Conservation (phyloP, 495 filamentous ascomycete genomes). For the Penicillium coprophilum region DNA sequence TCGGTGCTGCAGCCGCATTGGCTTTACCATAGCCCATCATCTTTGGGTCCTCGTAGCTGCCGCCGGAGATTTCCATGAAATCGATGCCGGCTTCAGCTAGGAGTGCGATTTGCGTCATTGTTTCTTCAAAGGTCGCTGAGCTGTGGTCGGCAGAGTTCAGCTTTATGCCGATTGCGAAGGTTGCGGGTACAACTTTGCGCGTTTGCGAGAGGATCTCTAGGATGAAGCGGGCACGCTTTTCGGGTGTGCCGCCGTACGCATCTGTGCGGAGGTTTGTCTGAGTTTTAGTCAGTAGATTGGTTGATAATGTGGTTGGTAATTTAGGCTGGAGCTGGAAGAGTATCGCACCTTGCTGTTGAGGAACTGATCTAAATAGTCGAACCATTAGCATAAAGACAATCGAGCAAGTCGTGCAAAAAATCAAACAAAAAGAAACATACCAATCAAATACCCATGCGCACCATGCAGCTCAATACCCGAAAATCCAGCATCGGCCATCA, state of each 20-base stretch:
- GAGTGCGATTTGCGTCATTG: constrained; percentile 52
- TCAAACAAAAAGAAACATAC: constrained; percentile 21
- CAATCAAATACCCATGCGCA: constrained; percentile 60
- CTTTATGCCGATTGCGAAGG: constrained; percentile 61
- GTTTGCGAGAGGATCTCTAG: constrained; percentile 46
- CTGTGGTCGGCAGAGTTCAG: constrained; percentile 60
- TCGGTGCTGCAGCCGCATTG: constrained; percentile 12
- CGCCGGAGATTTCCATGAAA: constrained; percentile 63
- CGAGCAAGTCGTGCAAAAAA: background rate
- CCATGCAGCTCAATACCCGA: constrained; percentile 57
- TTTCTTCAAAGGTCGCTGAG: constrained; percentile 45
- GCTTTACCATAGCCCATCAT: constrained; percentile 32
- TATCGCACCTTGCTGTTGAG: constrained; percentile 38
- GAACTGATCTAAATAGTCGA: constrained; percentile 38
- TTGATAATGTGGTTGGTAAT: background rate
- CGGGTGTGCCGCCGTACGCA: constrained; percentile 48
- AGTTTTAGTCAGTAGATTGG: constrained; percentile 3
- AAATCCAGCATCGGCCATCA: constrained; percentile 53
- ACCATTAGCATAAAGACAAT: constrained; percentile 10
- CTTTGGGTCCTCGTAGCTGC: constrained; percentile 54
- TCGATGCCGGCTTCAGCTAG: constrained; percentile 56
- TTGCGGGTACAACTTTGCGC: constrained; percentile 43
- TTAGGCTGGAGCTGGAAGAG: background rate
- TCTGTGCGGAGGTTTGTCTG: constrained; percentile 49
- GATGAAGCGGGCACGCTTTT: constrained; percentile 47